Conservation (phyloP, 495 filamentous ascomycete species). For the Xylaria telfairii region DNA sequence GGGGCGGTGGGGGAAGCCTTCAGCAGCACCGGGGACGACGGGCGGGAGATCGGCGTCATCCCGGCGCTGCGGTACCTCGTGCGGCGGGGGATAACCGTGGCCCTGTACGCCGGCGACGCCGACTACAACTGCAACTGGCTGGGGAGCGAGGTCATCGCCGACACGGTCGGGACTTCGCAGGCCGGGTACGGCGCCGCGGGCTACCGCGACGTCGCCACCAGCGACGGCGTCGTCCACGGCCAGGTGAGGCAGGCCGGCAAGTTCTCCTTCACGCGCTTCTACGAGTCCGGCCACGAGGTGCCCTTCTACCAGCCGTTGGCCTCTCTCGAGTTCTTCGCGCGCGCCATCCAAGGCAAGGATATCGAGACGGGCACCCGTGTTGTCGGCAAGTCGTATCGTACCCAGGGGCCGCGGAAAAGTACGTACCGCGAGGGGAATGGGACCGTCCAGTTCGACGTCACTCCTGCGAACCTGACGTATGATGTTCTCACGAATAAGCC, state of each 20-base stretch:
- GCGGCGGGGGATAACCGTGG: slow-evolving; percentile 54
- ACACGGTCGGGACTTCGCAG: slow-evolving; percentile 45
- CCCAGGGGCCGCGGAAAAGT: slow-evolving; percentile 55
- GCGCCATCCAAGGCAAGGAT: slow-evolving; percentile 61
- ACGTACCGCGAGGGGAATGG: slow-evolving; percentile 63
- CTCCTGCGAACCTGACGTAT: slow-evolving; percentile 59
- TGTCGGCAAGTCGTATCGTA: slow-evolving; percentile 48
- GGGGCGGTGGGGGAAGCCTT: slow-evolving; percentile 58
- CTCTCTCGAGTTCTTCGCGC: slow-evolving; percentile 64
- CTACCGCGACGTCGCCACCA: slow-evolving; percentile 60
- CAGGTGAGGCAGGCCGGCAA: slow-evolving; percentile 67
- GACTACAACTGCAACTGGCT: slow-evolving; percentile 71
- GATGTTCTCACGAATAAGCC: slow-evolving; percentile 59
- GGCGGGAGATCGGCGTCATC: slow-evolving; percentile 56
- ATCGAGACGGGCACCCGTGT: slow-evolving; percentile 62
- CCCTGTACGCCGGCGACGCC: slow-evolving; percentile 66
- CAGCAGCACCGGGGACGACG: slow-evolving; percentile 62
- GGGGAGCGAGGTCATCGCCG: slow-evolving; percentile 58
- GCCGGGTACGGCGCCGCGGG: slow-evolving; percentile 57
- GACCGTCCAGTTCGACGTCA: slow-evolving; percentile 58
- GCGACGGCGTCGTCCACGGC: slow-evolving; percentile 64
- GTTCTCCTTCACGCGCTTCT: slow-evolving; percentile 69
- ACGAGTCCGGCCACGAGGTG: slow-evolving; percentile 70
- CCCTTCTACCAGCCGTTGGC: slow-evolving; percentile 73
- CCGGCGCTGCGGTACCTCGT: slow-evolving; percentile 57